Conservation (phyloP, 331 rosid genomes). For the Pyracantha coccinea region DNA sequence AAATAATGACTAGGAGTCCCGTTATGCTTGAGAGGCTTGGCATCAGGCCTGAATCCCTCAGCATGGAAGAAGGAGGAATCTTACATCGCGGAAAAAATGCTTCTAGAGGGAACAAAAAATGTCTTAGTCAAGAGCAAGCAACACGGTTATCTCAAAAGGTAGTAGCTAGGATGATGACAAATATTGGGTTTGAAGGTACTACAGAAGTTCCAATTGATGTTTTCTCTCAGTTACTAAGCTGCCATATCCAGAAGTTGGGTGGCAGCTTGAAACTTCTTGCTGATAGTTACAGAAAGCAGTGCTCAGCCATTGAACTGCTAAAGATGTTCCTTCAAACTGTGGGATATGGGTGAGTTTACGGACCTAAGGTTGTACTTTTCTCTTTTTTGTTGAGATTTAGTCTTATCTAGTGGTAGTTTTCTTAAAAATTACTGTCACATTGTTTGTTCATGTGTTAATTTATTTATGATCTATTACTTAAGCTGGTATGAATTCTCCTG, state of each 20-base stretch:
- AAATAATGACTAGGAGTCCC: constrained; percentile 44
- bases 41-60: constrained; percentile 49
- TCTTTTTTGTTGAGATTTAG: neutral
- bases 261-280: constrained; percentile 59
- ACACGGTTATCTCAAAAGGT: constrained; percentile 55
- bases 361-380: neutral
- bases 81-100: constrained; percentile 41
- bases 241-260: constrained; percentile 62
- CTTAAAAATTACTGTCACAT: neutral
- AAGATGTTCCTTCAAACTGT: constrained; percentile 80
- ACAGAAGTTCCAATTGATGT: constrained; percentile 71
- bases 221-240: constrained; percentile 66
- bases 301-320: constrained; percentile 70
- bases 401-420: neutral
- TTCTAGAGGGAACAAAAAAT: constrained; percentile 42
- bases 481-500: neutral
- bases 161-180: constrained; percentile 48
- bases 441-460: neutral
- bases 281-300: constrained; percentile 79
- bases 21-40: constrained; percentile 84
- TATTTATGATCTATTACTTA: neutral
- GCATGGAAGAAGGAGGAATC: constrained; percentile 53
- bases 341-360: constrained; percentile 58
- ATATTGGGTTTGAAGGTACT: constrained; percentile 69
- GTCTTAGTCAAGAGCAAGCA: constrained; percentile 60